Base-by-base conservation (phyloP, 2,329 filamentous ascomycete species). In the Diaporthe vaccinii region DNA sequence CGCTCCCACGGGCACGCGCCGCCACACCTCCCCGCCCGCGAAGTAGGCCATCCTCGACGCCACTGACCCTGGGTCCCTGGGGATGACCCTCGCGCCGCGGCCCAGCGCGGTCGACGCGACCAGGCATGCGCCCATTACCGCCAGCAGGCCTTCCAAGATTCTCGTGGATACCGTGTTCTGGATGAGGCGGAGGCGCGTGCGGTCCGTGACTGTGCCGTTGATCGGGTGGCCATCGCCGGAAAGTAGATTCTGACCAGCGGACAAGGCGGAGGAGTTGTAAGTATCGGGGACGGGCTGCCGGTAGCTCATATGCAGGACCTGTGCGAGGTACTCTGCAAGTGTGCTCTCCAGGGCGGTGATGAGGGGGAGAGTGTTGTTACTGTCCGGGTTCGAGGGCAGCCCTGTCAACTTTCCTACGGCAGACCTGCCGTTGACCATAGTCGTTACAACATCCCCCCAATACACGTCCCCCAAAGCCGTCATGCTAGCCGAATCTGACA, bases 21-120 rank as follows among this genome's bases (percentile, higher is more conserved):
- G 34, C 57, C 57, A 39, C 34, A 59, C 6, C 14, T 5, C 20
- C 4, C 57, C 57, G 22, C 34, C 34, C 4, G 57, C 57, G n/a
- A 59, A 59, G n/a, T 39, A 59, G 8, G 57, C 57, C 57, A 59
- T 59, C 25, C 34, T n/a, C 5, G 57, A 59, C 22, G 34, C 57
- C 12, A 59, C 12, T 2, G 57, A 59, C 10, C 57, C 57, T 5
- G 57, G 57, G 22, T 59, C 57, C 7, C 57, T n/a, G 20, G 31
- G 57, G 57, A 59, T 59, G 34, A 59, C 9, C 22, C 34, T 39
- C 22, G 4, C 57, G 34, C 57, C 57, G 20, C 57, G 34, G 34
- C 6, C 34, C 12, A 39, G 20, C 10, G 34, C 34, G 4, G 8
- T 59, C 57, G 12, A 20, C 34, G 57, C 34, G 6, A 59, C 5